Conservation (phyloP, 2,329 filamentous ascomycete species). For the Aureobasidium sp. region DNA sequence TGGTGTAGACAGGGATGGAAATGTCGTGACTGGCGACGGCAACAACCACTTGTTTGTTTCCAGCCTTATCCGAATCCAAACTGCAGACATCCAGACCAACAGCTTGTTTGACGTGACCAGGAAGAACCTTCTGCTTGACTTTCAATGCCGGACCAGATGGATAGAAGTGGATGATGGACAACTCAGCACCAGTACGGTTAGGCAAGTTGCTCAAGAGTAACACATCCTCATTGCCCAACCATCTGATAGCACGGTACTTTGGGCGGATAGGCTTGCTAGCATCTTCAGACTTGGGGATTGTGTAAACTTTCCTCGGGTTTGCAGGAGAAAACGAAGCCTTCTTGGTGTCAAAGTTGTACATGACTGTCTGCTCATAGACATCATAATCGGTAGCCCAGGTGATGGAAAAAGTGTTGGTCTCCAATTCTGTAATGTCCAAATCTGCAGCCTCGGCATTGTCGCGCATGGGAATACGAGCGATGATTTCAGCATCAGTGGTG, state of each 20-base stretch:
- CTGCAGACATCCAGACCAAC: conserved; percentile 70
- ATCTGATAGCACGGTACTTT: conserved; percentile 49
- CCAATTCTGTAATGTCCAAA: conserved; percentile 57
- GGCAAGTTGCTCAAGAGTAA: conserved; percentile 49
- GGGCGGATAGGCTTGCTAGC: conserved; percentile 26
- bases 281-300: conserved; percentile 26
- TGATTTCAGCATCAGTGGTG: conserved; percentile 43
- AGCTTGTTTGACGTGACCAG: conserved; percentile 61
- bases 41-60: conserved; percentile 67
- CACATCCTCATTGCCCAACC: conserved; percentile 44
- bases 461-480: conserved; percentile 43
- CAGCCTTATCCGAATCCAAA: conserved; percentile 50
- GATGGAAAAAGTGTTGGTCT: conserved; percentile 55
- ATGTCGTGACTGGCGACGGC: conserved; percentile 74
- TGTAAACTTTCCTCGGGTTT: conserved; percentile 35
- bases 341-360: conserved; percentile 37
- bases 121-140: conserved; percentile 49
- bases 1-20: conserved; percentile 67
- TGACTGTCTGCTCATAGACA: conserved; percentile 58
- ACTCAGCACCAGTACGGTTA: conserved; percentile 45
- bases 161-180: conserved; percentile 51
- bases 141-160: conserved; percentile 45
- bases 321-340: conserved; percentile 30
- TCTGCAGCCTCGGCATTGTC: conserved; percentile 54
- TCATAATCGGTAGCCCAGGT: conserved; percentile 72